phyloP scores from a whole-genome alignment of 208 protist genomes.

The Leptomonas pyrrhocoris region DNA sequence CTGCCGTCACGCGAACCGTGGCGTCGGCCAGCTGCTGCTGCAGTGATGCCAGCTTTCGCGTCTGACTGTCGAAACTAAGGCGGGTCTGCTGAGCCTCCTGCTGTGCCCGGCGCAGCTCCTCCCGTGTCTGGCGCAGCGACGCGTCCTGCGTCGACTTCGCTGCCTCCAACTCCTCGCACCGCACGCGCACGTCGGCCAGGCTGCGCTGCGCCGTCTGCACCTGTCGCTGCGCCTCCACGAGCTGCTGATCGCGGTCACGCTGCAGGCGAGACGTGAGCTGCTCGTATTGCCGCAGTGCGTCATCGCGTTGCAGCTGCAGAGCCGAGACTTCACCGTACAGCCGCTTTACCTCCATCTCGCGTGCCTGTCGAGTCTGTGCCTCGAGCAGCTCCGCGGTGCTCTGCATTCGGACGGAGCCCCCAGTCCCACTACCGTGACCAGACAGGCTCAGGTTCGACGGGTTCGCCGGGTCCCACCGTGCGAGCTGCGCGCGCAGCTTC shows the following conservation, averaged over 20 bases:
- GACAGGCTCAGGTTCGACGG: conserved; percentile 14
- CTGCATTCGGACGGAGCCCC: conserved; percentile 13
- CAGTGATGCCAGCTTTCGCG: conserved; percentile 21
- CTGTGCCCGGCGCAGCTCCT: conserved; percentile 31
- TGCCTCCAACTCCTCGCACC: conserved; percentile 36
- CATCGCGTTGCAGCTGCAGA: conserved; percentile 72
- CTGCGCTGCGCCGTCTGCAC: conserved; percentile 35
- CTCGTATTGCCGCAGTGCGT: conserved; percentile 70
- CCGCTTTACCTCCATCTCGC: conserved; percentile 76
- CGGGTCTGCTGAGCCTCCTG: conserved; percentile 32
- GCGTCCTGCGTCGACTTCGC: conserved; percentile 15
- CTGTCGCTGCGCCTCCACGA: conserved; percentile 42
- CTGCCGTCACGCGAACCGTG: conserved; percentile 8
- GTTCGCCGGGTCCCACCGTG: conserved; percentile 48
- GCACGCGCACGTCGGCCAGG: conserved; percentile 22
- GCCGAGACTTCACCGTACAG: conserved; percentile 66
- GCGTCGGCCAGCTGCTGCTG: conserved; percentile 38
- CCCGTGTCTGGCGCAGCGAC: conserved; percentile 23
- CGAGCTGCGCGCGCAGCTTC: conserved; percentile 75
- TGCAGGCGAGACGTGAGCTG: conserved; percentile 59
- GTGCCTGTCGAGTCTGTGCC: conserved; percentile 66
- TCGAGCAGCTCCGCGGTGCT: conserved; percentile 73
- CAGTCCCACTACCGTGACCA: neutral
- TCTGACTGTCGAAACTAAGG: conserved; percentile 20
- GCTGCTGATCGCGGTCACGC: conserved; percentile 51